phyloP scores from a whole-genome alignment of 164 flowering plant species.

The Stephania cephalantha region DNA sequence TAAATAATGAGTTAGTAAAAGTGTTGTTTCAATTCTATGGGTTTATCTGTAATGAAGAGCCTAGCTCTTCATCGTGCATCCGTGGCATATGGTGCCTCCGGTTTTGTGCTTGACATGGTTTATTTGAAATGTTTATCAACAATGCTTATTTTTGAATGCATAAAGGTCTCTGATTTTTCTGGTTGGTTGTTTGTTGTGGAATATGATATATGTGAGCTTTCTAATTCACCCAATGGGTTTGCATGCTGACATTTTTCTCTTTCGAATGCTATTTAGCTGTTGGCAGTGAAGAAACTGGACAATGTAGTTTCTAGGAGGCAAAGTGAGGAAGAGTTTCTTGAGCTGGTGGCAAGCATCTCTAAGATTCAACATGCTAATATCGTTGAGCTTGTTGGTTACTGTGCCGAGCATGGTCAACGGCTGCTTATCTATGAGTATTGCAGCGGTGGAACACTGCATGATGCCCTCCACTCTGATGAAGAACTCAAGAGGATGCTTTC shows the following conservation, averaged over 20 bases:
- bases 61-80: background rate
- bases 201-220: background rate
- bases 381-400: conserved; percentile 70
- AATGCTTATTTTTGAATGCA: background rate
- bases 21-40: background rate
- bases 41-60: background rate
- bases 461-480: conserved; percentile 58
- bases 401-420: conserved; percentile 73
- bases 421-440: conserved; percentile 67
- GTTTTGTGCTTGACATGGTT: background rate
- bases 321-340: conserved; percentile 53
- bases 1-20: too few relatives aligned
- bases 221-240: background rate
- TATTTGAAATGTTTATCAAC: background rate
- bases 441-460: conserved; percentile 60
- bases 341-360: conserved; percentile 48
- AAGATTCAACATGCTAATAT: conserved; percentile 54
- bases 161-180: background rate
- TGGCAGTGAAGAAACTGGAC: conserved; percentile 81
- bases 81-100: too few relatives aligned
- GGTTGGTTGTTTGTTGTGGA: background rate
- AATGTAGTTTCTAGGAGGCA: conserved; percentile 25
- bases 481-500: conserved; percentile 49
- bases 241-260: background rate
- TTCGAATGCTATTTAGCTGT: conserved; percentile 25